phyloP scores from a whole-genome alignment of 305 asterid species.

The Withania somnifera region DNA sequence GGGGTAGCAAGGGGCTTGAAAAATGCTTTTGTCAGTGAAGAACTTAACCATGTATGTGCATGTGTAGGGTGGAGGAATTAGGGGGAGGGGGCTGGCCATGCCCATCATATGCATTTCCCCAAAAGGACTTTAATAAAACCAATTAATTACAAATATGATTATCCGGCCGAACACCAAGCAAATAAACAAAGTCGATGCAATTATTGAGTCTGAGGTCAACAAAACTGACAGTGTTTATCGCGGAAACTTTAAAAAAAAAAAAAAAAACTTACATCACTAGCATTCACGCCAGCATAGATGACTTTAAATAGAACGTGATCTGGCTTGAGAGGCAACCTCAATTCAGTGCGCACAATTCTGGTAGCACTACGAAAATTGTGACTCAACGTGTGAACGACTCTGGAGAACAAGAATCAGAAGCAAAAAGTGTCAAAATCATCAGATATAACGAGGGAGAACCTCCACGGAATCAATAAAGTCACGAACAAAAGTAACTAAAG shows the following conservation, averaged over 20 bases:
- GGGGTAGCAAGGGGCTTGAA: background rate
- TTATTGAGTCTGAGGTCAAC: background rate
- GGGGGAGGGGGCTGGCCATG: background rate
- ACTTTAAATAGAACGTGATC: conserved; percentile 72
- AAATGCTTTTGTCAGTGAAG: conserved; percentile 8
- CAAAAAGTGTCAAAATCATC: conserved; percentile 12
- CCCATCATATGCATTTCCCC: background rate
- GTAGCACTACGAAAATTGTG: conserved; percentile 83
- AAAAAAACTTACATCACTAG: conserved; percentile 80
- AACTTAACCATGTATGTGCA: background rate
- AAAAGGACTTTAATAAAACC: background rate
- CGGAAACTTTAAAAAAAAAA: background rate
- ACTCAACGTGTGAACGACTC: conserved; percentile 80
- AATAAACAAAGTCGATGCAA: background rate
- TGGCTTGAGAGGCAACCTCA: conserved; percentile 65
- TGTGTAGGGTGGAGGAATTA: background rate
- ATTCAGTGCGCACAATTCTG: conserved; percentile 42
- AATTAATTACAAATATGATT: background rate
- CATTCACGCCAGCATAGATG: conserved; percentile 96
- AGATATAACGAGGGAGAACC: background rate
- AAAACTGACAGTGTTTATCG: background rate
- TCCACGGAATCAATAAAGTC: background rate
- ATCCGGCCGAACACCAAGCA: background rate
- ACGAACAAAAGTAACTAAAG: background rate
- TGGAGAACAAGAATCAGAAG: conserved; percentile 21